phyloP scores from a whole-genome alignment of 805 yeast genomes.

The Wickerhamomyces canadensis region DNA sequence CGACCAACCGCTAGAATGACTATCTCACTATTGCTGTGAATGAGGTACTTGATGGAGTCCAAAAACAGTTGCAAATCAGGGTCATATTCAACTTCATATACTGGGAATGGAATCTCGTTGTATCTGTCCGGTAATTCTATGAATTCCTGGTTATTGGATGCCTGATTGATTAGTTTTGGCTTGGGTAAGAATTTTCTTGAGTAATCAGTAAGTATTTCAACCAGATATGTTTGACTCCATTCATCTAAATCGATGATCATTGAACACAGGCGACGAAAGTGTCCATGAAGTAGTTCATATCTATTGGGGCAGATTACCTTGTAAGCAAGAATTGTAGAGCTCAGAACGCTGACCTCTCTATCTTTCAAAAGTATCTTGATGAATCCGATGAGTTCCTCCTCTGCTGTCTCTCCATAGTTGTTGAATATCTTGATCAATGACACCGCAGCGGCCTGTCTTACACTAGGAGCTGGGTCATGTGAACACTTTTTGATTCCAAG shows the following conservation, averaged over 20 bases:
- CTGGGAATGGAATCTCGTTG: slow-evolving; percentile 31
- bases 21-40: slow-evolving; percentile 47
- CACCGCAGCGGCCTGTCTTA: slow-evolving; percentile 73
- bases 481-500: slow-evolving; percentile 66
- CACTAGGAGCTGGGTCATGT: slow-evolving; percentile 69
- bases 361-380: slow-evolving; percentile 60
- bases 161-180: slow-evolving; percentile 39
- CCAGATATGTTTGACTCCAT: slow-evolving; percentile 57
- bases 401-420: slow-evolving; percentile 36
- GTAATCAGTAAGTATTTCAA: slow-evolving; percentile 66
- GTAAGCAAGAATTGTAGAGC: slow-evolving; percentile 58
- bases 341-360: slow-evolving; percentile 58
- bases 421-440: slow-evolving; percentile 58
- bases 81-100: slow-evolving; percentile 40
- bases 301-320: slow-evolving; percentile 48
- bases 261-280: slow-evolving; percentile 53
- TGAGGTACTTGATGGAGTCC: slow-evolving; percentile 38
- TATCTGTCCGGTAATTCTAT: slow-evolving; percentile 40
- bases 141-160: slow-evolving; percentile 21
- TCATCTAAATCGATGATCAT: slow-evolving; percentile 53
- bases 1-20: slow-evolving; percentile 59
- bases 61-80: slow-evolving; percentile 55
- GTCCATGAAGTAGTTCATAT: slow-evolving; percentile 66
- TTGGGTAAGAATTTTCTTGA: slow-evolving; percentile 52
- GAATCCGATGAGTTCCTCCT: slow-evolving; percentile 43